Evolutionary conservation across 345 rosid species (phyloP).

Genomic region (Orychophragmus violaceus): DNA sequence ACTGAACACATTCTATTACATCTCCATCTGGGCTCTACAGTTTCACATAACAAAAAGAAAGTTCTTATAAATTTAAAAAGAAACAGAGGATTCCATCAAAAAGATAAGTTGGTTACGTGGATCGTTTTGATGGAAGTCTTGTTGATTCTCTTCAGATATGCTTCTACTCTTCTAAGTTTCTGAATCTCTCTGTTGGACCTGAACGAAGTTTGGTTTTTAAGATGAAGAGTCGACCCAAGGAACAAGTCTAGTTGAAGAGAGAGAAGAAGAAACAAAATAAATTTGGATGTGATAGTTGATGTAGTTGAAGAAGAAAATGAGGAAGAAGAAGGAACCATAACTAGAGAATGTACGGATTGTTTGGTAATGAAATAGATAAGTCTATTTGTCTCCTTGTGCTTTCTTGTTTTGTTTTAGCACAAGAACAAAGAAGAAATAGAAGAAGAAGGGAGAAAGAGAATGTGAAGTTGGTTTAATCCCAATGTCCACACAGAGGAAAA

Average conservation of each 20-base stretch:
- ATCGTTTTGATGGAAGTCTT: slow-evolving; percentile 87
- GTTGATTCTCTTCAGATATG: slow-evolving; percentile 66
- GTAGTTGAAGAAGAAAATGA: slow-evolving; percentile 16
- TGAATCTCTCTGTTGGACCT: slow-evolving; percentile 40
- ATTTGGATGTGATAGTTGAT: slow-evolving; percentile 35
- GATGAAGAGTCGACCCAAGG: slow-evolving; percentile 40
- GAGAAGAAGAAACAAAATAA: slow-evolving; percentile 43
- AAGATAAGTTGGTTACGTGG: slow-evolving; percentile 38
- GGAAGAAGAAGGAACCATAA: slow-evolving; percentile 53
- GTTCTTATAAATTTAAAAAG: neutral
- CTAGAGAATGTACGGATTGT: slow-evolving; percentile 39
- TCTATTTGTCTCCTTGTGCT: slow-evolving; percentile 31
- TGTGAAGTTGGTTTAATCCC: slow-evolving; percentile 31
- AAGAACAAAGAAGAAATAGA: slow-evolving; percentile 25
- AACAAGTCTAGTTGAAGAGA: slow-evolving; percentile 26
- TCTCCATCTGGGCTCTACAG: slow-evolving; percentile 97
- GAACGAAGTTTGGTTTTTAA: slow-evolving; percentile 43
- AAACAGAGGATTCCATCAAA: neutral
- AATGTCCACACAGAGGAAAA: slow-evolving; percentile 28
- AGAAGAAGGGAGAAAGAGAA: slow-evolving; percentile 22
- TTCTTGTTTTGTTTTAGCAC: slow-evolving; percentile 6
- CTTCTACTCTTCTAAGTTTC: slow-evolving; percentile 45
- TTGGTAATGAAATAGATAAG: slow-evolving; percentile 25
- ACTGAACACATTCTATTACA: slow-evolving; percentile 74
- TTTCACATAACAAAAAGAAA: neutral